phyloP scores from a whole-genome alignment of 139 green algal species.

The Trebouxia sp. region DNA sequence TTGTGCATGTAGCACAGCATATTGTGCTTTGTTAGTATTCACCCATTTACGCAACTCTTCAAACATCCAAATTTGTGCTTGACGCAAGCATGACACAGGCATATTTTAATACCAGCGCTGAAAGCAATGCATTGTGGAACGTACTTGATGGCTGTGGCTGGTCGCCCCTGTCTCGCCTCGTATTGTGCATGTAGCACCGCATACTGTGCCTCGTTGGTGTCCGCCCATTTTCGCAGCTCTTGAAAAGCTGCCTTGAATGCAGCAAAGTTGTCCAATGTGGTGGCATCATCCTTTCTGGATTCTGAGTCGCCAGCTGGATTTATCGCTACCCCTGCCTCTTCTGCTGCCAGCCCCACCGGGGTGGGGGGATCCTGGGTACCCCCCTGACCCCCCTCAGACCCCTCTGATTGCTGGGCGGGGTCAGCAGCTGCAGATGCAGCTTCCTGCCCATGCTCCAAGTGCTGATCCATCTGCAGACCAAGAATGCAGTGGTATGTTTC shows the following conservation, averaged over 20 bases:
- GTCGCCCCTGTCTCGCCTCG: constrained; percentile 52
- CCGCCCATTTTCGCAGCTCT: constrained; percentile 69
- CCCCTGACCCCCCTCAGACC: not conserved
- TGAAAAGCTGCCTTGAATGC: constrained; percentile 41
- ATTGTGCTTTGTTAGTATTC: not conserved
- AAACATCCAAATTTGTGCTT: not conserved
- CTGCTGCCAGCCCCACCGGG: not conserved
- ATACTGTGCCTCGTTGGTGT: constrained; percentile 58
- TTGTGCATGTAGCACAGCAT: not conserved
- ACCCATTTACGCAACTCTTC: not conserved
- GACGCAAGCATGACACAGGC: not conserved
- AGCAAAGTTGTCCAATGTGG: too few species aligned
- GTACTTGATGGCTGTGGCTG: constrained; percentile 41
- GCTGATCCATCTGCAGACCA: too few species aligned
- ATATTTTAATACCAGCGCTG: not conserved
- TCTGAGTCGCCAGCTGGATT: not conserved
- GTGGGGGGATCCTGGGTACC: not conserved
- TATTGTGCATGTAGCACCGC: constrained; percentile 62
- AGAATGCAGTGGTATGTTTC: too few species aligned
- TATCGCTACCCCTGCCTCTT: not conserved
- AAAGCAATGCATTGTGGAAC: not conserved
- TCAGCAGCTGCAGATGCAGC: too few species aligned
- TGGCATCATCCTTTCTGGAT: too few species aligned
- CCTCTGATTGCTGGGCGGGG: not conserved
- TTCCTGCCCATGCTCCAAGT: too few species aligned